Percentiles rank a stretch among this genome's conserved stretches.
Evolutionary conservation across 2,329 filamentous ascomycete genomes (phyloP).

Genomic region (Neofusicoccum cordaticola): DNA sequence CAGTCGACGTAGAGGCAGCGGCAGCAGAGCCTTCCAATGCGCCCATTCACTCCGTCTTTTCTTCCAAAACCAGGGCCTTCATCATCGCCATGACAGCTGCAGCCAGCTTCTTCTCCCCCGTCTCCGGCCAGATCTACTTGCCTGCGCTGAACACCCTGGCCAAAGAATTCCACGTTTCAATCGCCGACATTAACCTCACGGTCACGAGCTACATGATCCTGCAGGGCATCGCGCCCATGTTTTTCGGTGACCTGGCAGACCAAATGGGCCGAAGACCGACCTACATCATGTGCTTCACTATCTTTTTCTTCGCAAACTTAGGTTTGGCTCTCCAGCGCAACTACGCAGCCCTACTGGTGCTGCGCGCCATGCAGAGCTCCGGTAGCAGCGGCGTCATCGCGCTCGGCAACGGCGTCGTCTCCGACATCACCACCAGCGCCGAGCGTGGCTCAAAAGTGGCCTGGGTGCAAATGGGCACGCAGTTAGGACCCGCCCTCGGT

Average conservation of each 20-base stretch:
- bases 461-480: constrained; percentile 57
- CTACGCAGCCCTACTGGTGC: constrained; percentile 51
- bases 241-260: constrained; percentile 48
- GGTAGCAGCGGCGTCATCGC: constrained; percentile 70
- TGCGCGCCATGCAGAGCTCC: constrained; percentile 61
- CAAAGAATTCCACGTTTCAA: constrained; percentile 39
- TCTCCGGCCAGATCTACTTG: constrained; percentile 37
- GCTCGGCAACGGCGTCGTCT: constrained; percentile 67
- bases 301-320: constrained; percentile 35
- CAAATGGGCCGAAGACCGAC: constrained; percentile 47
- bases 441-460: constrained; percentile 74
- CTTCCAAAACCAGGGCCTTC: constrained; percentile 26
- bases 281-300: constrained; percentile 45
- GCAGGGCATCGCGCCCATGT: constrained; percentile 50
- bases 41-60: constrained; percentile 30
- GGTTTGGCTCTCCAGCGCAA: constrained; percentile 34
- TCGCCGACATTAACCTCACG: constrained; percentile 48
- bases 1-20: background rate
- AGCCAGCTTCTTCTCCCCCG: constrained; percentile 29
- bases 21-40: background rate
- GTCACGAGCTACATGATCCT: constrained; percentile 53
- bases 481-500: constrained; percentile 50
- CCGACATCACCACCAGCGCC: constrained; percentile 65
- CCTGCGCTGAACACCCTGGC: constrained; percentile 34
- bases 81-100: constrained; percentile 30